Percentiles rank a stretch among this genome's conserved stretches.
phyloP scores from a whole-genome alignment of 306 rosid genomes.

The Trichosanthes truncata region DNA sequence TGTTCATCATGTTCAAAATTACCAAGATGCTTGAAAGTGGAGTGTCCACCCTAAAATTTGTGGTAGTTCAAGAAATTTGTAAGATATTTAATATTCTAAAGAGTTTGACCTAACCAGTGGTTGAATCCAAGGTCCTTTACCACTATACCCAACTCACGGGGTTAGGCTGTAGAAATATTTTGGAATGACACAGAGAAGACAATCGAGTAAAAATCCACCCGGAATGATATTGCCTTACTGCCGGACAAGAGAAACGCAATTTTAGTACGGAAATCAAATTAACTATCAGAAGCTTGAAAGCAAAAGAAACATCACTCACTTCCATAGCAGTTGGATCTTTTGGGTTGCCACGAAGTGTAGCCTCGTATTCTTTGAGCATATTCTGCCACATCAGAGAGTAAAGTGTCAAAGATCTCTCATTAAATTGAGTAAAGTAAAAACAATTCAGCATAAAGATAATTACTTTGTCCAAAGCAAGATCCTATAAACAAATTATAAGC shows the following conservation, averaged over 20 bases:
- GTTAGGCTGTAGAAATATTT: background rate
- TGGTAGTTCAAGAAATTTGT: too few species aligned
- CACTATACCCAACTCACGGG: background rate
- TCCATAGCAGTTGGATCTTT: slow-evolving; percentile 75
- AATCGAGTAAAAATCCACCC: background rate
- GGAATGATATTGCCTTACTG: background rate
- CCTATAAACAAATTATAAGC: background rate
- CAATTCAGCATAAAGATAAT: background rate
- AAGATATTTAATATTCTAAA: too few species aligned
- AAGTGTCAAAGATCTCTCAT: background rate
- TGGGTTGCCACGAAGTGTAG: slow-evolving; percentile 50
- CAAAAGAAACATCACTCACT: slow-evolving; percentile 43
- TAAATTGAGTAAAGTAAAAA: slow-evolving; percentile 1
- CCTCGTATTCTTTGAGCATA: slow-evolving; percentile 68
- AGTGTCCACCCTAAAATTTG: too few species aligned
- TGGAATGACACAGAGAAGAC: background rate
- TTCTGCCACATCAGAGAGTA: slow-evolving; percentile 40
- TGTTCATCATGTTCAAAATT: too few species aligned
- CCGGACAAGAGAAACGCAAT: background rate
- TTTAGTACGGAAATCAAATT: background rate
- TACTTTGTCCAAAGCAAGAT: background rate
- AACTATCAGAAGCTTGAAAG: background rate
- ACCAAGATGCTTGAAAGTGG: too few species aligned
- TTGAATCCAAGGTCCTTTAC: background rate
- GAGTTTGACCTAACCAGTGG: background rate